Evolutionary conservation across 371 early-diverging fungal genomes (phyloP), one percentile per base, ranked within the genome.

Genomic region (Catenaria anguillulae): DNA sequence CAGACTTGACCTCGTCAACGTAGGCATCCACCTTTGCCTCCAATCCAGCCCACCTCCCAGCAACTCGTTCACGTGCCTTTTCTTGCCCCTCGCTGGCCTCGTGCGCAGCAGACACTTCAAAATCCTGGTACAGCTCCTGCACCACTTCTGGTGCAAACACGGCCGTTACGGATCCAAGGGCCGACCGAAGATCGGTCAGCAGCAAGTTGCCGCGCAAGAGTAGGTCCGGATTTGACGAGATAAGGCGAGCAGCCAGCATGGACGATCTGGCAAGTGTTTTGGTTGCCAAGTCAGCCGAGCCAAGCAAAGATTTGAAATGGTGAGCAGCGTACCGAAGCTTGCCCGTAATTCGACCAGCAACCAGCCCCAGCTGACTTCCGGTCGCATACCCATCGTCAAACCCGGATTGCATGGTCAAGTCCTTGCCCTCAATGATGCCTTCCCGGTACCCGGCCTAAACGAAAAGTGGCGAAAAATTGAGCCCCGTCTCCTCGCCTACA

Each of bases 361-460:
- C 24, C 56, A 66, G 66, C 19, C 83, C 83, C 21, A 80, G 26
- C 26, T 67, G 66, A 24, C 67, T 68, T 3, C 81, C 82, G 58
- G 77, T 64, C 5, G 42, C 62, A 62, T 76, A 84, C 5, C 84
- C 84, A 17, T 55, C 56, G 71, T 84, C 77, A 65, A 84, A 84
- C 0, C 84, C 84, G 54, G 70, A 56, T 62, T 84, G 84, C 70
- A 84, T 71, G n/a, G 72, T 70, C 4, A 69, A 67, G 60, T 82
- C 80, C 64, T 84, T 82, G 55, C 80, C 83, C 66, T 79, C 83
- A 4, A 75, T 65, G 52, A 82, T 76, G 31, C 84, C 84, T 62
- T 80, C 83, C 59, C 77, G 79, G 63, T 82, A 84, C 1, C 84
- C 84, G 37, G 72, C 71, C 84, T 34, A 42, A 50, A 42, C 19